Conservation (phyloP, 352 stramenopile genomes). For the Globisporangium cystogenes region DNA sequence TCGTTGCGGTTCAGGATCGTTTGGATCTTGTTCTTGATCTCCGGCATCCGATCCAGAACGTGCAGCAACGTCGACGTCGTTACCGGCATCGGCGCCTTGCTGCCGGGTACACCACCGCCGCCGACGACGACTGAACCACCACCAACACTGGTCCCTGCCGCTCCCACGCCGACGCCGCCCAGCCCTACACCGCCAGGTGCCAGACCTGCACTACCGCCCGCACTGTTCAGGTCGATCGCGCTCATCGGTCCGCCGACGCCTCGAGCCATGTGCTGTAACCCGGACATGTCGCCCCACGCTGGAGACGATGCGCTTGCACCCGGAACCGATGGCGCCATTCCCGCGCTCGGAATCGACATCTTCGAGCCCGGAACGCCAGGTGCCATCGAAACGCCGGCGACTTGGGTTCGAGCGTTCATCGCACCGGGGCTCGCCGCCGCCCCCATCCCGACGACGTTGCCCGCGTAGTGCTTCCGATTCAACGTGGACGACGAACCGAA, state of each 20-base stretch:
- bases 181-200: not conserved
- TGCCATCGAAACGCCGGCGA: conserved; percentile 4
- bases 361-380: conserved; percentile 7
- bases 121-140: not conserved
- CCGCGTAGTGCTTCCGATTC: conserved; percentile 35
- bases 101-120: conserved; percentile 2
- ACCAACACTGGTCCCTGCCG: conserved; percentile 1
- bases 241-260: conserved; percentile 18
- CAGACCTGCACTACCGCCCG: not conserved
- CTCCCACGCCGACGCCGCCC: conserved; percentile 6
- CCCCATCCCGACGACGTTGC: conserved; percentile 10
- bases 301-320: conserved; percentile 7
- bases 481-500: conserved; percentile 36
- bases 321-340: conserved; percentile 7
- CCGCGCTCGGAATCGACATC: conserved; percentile 3
- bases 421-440: conserved; percentile 1
- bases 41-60: conserved; percentile 80
- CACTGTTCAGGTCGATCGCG: conserved; percentile 16
- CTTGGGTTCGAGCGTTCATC: conserved; percentile 4
- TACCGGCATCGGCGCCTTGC: conserved; percentile 43
- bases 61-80: conserved; percentile 76
- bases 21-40: conserved; percentile 91
- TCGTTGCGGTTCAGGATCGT: conserved; percentile 78
- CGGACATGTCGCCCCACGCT: conserved; percentile 21
- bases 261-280: conserved; percentile 27